These are phyloP conservation scores for Emergomyces pasteurianus DNA, from an alignment of 2,329 filamentous ascomycete genomes.

Conservation along the genomic window DNA sequence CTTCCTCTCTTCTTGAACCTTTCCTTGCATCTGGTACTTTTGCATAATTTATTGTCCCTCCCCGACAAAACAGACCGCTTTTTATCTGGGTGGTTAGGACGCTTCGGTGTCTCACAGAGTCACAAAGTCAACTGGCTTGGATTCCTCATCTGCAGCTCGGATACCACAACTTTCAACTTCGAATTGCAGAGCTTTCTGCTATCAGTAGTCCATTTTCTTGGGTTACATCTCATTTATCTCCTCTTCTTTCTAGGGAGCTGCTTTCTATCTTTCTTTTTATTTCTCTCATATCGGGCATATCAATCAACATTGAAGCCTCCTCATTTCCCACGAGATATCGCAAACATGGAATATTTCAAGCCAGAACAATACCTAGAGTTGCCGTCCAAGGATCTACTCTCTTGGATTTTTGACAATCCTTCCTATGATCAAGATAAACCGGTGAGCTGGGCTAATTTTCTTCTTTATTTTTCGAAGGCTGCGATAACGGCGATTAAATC, in stretches of 20 bases:
- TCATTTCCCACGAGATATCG: neutral
- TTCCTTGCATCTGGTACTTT: neutral
- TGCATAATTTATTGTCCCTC: neutral
- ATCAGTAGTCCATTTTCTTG: neutral
- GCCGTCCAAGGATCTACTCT: constrained; percentile 41
- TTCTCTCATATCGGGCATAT: neutral
- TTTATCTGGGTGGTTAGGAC: neutral
- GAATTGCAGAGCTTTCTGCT: neutral
- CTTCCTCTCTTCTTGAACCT: neutral
- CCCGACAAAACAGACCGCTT: neutral
- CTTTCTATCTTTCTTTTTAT: neutral
- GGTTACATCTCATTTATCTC: neutral
- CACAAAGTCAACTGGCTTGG: neutral
- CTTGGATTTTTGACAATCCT: constrained; percentile 43
- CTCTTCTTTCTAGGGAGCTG: neutral
- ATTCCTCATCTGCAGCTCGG: neutral
- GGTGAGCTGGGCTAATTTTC: constrained; percentile 18
- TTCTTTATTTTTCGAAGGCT: neutral
- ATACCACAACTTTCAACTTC: neutral
- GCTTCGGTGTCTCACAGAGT: neutral
- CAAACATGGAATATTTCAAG: constrained; percentile 19
- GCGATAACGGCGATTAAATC: neutral
- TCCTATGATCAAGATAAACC: constrained; percentile 39
- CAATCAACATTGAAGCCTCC: neutral
- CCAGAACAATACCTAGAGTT: constrained; percentile 23